Conservation (phyloP, 441 rosid genomes). For the Eruca vesicaria region DNA sequence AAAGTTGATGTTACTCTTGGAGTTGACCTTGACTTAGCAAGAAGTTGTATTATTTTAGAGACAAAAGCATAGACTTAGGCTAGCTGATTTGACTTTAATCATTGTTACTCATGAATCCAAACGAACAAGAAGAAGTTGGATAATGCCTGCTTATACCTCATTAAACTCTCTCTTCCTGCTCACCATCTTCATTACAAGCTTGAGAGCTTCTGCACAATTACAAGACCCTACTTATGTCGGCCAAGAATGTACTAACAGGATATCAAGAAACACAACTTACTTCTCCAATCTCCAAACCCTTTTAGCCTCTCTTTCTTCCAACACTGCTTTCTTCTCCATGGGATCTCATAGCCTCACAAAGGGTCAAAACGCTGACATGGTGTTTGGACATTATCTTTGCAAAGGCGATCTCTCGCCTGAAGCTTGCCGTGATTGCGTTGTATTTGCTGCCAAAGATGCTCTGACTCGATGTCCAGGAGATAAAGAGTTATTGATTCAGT, state of each 20-base stretch:
- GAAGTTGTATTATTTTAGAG: background rate
- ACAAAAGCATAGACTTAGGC: background rate
- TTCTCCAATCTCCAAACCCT: constrained; percentile 2
- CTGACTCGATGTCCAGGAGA: background rate
- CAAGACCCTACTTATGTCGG: background rate
- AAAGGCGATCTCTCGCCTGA: background rate
- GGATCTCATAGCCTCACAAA: background rate
- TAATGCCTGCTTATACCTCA: constrained; percentile 7
- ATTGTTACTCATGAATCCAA: background rate
- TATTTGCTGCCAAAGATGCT: background rate
- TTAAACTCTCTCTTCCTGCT: constrained; percentile 4
- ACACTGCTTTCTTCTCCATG: background rate
- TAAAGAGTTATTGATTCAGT: constrained; percentile 13
- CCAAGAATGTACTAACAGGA: background rate
- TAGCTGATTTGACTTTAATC: background rate
- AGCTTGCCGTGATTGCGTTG: constrained; percentile 4
- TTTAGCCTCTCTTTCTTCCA: constrained; percentile 1
- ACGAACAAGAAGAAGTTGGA: background rate
- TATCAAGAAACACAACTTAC: background rate
- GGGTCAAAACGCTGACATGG: background rate
- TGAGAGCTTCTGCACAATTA: background rate
- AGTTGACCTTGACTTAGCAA: constrained; percentile 18
- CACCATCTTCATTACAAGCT: background rate
- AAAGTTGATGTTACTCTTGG: background rate
- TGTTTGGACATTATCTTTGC: background rate